Conservation (phyloP, 2,329 filamentous ascomycete genomes). For the Zasmidium citrigriseum region DNA sequence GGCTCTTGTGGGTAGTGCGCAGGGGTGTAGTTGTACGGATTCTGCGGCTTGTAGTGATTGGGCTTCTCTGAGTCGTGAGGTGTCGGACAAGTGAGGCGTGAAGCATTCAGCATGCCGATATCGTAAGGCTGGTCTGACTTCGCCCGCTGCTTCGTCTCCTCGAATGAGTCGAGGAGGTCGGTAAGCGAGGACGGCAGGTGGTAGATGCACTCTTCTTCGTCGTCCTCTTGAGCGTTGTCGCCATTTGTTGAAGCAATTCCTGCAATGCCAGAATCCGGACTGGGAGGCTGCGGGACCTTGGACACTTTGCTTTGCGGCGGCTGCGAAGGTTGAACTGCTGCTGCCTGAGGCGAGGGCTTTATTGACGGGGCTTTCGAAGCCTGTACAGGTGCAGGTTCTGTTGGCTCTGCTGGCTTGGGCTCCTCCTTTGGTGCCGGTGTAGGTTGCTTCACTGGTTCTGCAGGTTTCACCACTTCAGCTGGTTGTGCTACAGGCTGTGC, state of each 20-base stretch:
- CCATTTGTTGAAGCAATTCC: slow-evolving; percentile 52
- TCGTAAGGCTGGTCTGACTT: slow-evolving; percentile 64
- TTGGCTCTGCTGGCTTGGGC: slow-evolving; percentile 24
- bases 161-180: slow-evolving; percentile 88
- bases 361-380: slow-evolving; percentile 27
- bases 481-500: slow-evolving; percentile 34
- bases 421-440: slow-evolving; percentile 31
- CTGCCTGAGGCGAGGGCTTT: slow-evolving; percentile 38
- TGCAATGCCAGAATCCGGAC: slow-evolving; percentile 37
- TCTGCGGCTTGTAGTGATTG: slow-evolving; percentile 79
- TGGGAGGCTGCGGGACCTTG: slow-evolving; percentile 32
- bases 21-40: slow-evolving; percentile 71
- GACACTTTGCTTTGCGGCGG: slow-evolving; percentile 7
- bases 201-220: slow-evolving; percentile 74
- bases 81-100: slow-evolving; percentile 73
- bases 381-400: slow-evolving; percentile 15
- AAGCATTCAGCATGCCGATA: slow-evolving; percentile 72
- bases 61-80: slow-evolving; percentile 78
- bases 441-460: slow-evolving; percentile 30
- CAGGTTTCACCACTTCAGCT: slow-evolving; percentile 26
- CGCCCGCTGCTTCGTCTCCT: slow-evolving; percentile 73
- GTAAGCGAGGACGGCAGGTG: slow-evolving; percentile 86
- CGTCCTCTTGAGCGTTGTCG: slow-evolving; percentile 49
- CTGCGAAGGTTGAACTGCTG: slow-evolving; percentile 39
- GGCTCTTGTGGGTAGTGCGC: slow-evolving; percentile 90